A percentile compares a stretch with the other conserved stretches of the same genome.
Conservation (phyloP, 306 rosid genomes). For the Adenanthera pavonina region DNA sequence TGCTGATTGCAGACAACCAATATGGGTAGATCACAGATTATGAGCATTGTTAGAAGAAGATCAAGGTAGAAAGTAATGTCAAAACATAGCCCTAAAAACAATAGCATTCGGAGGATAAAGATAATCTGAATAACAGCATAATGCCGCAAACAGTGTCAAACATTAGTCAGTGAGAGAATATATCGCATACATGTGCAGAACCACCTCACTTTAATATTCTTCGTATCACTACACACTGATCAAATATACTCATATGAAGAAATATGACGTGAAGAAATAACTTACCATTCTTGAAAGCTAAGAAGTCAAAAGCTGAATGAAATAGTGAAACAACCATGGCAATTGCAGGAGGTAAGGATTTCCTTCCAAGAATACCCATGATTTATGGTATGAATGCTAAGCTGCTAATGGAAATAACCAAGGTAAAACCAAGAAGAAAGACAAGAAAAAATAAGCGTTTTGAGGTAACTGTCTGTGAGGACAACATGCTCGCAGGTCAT, state of each 20-base stretch:
- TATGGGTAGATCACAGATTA: not conserved
- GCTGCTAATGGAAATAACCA: not conserved
- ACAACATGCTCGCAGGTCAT: not conserved
- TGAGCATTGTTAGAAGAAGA: conserved; percentile 10
- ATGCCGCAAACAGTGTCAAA: not conserved
- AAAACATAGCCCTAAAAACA: not conserved
- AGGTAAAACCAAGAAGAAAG: not conserved
- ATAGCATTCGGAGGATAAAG: not conserved
- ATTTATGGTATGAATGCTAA: conserved; percentile 11
- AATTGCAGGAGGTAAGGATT: conserved; percentile 85
- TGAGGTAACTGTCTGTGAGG: not conserved
- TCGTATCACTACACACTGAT: conserved; percentile 10
- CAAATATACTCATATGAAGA: conserved; percentile 6
- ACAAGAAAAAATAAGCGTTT: not conserved
- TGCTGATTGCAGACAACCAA: conserved; percentile 21
- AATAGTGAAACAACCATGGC: conserved; percentile 91
- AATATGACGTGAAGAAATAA: not conserved
- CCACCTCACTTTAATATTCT: not conserved
- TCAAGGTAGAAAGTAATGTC: conserved; percentile 10
- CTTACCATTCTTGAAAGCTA: conserved; percentile 98
- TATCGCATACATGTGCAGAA: not conserved
- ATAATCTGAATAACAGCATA: not conserved
- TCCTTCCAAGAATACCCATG: conserved; percentile 95
- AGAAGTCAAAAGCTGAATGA: conserved; percentile 94
- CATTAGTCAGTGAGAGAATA: not conserved